Evolutionary conservation across 1,284 basidiomycete species (phyloP).

Genomic region (Tilletiaria anomala): DNA sequence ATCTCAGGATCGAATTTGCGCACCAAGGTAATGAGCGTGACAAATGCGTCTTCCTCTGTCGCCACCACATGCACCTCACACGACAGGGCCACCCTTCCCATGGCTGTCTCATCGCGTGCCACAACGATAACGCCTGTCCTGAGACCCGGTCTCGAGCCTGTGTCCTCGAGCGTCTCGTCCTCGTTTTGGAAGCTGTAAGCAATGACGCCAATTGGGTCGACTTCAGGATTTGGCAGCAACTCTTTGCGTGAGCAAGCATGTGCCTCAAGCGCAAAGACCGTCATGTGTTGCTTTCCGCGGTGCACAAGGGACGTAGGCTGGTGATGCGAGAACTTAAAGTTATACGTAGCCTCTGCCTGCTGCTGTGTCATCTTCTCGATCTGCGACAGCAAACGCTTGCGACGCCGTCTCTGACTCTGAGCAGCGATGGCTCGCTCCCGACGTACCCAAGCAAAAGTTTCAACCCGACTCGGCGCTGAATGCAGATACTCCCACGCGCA

Average conservation of each 20-base stretch:
- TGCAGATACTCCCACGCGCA: no score
- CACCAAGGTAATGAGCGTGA: slow-evolving; percentile 61
- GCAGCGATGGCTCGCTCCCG: no score
- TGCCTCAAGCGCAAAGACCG: slow-evolving; percentile 64
- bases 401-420: no score
- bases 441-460: no score
- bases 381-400: no score
- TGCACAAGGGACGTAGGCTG: slow-evolving; percentile 41
- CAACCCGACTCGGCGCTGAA: no score
- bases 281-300: slow-evolving; percentile 62
- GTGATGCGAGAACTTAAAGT: no score
- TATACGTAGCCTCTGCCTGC: no score
- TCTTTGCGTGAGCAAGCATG: slow-evolving; percentile 58
- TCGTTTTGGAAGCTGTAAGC: slow-evolving; percentile 57
- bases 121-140: slow-evolving; percentile 22
- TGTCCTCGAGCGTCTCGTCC: slow-evolving; percentile 42
- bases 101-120: no score
- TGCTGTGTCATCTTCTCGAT: no score
- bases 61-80: slow-evolving; percentile 50
- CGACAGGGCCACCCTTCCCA: no score
- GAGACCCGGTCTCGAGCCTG: slow-evolving; percentile 16
- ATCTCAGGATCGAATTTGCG: slow-evolving; percentile 76
- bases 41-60: slow-evolving; percentile 68
- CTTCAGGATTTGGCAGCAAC: slow-evolving; percentile 55
- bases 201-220: slow-evolving; percentile 57